These are phyloP conservation scores for Tetrapyrgos nigripes DNA, from an alignment of 1,284 basidiomycete species.

Conservation along the genomic window DNA sequence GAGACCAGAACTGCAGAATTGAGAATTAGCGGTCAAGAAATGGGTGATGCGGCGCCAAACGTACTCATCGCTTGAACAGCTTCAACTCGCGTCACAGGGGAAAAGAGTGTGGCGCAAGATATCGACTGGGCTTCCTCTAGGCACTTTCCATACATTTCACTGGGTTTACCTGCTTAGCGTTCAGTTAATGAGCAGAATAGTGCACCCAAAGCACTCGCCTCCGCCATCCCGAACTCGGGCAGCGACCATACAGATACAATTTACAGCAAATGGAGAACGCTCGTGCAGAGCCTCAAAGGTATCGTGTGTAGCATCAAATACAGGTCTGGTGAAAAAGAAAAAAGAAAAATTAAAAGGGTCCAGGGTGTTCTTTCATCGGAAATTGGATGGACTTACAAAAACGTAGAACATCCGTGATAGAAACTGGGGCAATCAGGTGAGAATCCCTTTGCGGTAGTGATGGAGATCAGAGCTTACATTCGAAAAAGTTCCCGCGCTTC, in stretches of 20 bases:
- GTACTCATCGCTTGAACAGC: conserved; percentile 90
- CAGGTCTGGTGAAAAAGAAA: conserved; percentile 61
- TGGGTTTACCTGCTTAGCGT: conserved; percentile 56
- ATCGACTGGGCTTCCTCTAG: conserved; percentile 85
- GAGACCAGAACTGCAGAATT: conserved; percentile 74
- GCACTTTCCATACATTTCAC: conserved; percentile 69
- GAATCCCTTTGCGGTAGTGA: conserved; percentile 18
- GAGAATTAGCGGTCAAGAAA: background rate
- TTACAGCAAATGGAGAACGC: conserved; percentile 84
- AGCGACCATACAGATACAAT: conserved; percentile 90
- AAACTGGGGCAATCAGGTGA: conserved; percentile 55
- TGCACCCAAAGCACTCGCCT: conserved; percentile 47
- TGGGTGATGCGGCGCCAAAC: too few species aligned
- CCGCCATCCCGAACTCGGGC: conserved; percentile 88
- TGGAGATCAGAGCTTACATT: conserved; percentile 58
- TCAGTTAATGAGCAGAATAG: background rate
- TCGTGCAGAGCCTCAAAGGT: conserved; percentile 83
- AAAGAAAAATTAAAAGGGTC: conserved; percentile 5
- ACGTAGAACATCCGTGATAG: conserved; percentile 88
- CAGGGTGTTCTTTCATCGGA: background rate
- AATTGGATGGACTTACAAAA: conserved; percentile 52
- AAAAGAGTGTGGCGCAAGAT: conserved; percentile 85
- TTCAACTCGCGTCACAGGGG: conserved; percentile 82
- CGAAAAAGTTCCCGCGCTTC: conserved; percentile 86
- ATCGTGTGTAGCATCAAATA: conserved; percentile 81